Percentiles rank a stretch among this genome's conserved stretches.
Conservation (phyloP, 2,329 filamentous ascomycete genomes). For the Sporothrix mexicana region DNA sequence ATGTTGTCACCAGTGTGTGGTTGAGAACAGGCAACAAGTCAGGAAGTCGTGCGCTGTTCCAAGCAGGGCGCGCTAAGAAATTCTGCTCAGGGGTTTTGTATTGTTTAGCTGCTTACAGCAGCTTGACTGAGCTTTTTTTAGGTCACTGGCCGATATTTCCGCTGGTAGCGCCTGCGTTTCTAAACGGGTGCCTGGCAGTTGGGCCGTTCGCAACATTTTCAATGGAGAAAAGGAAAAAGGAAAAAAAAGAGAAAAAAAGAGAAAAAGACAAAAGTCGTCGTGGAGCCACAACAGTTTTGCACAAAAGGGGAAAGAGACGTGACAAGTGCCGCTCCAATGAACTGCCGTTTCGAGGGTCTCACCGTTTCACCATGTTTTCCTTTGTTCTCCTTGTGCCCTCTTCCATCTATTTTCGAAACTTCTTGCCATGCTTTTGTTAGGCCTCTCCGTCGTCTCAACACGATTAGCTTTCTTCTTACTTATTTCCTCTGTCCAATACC, state of each 20-base stretch:
- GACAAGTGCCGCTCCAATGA: neutral
- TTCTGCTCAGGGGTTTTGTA: slow-evolving; percentile 22
- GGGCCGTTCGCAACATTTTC: neutral
- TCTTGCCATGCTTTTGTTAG: neutral
- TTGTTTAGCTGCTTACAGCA: neutral
- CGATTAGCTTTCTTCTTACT: neutral
- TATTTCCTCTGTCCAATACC: slow-evolving; percentile 7
- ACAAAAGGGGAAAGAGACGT: slow-evolving; percentile 2
- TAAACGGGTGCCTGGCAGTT: slow-evolving; percentile 20
- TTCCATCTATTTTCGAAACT: neutral
- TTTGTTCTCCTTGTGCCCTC: neutral
- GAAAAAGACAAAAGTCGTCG: neutral
- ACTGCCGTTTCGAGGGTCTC: slow-evolving; percentile 19
- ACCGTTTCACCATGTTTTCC: slow-evolving; percentile 15
- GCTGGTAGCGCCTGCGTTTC: slow-evolving; percentile 12
- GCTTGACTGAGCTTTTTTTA: slow-evolving; percentile 23
- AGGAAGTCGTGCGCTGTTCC: neutral
- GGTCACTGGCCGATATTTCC: neutral
- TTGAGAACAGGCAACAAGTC: neutral
- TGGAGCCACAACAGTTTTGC: neutral
- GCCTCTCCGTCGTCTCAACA: neutral
- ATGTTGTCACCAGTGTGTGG: neutral
- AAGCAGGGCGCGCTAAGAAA: slow-evolving; percentile 15
- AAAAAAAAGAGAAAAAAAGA: neutral
- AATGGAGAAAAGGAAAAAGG: neutral